Percentiles rank a stretch among this genome's conserved stretches.
These are phyloP conservation scores for Pyrenophora seminiperda DNA, from an alignment of 2,329 filamentous ascomycete species.

Conservation along the genomic window DNA sequence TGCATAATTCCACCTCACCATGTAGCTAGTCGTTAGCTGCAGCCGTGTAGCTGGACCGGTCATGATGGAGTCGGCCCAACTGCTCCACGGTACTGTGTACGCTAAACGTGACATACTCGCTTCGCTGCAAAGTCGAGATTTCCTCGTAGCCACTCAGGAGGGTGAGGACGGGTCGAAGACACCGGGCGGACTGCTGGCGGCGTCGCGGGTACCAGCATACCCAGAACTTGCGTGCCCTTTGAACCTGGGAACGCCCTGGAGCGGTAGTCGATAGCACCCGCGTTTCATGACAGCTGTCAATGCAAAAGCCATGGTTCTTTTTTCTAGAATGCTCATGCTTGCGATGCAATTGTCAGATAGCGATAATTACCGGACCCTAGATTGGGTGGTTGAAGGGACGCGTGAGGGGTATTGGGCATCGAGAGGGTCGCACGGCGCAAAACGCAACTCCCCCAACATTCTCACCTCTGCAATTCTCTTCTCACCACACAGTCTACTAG, in stretches of 20 bases:
- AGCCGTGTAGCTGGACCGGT: slow-evolving; percentile 15
- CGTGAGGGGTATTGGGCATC: slow-evolving; percentile 5
- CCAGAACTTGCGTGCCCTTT: background rate
- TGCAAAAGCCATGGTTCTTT: background rate
- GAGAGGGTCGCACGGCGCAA: background rate
- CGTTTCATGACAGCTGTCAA: slow-evolving; percentile 10
- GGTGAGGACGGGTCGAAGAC: no score
- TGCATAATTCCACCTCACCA: slow-evolving; percentile 15
- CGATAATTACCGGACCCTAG: background rate
- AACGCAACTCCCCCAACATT: background rate
- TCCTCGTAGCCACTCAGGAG: no score
- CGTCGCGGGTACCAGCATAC: slow-evolving; percentile 7
- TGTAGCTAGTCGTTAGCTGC: slow-evolving; percentile 16
- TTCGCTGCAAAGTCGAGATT: no score
- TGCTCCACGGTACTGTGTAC: slow-evolving; percentile 12
- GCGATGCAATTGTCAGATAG: background rate
- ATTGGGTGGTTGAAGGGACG: slow-evolving; percentile 3
- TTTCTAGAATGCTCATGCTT: slow-evolving; percentile 9
- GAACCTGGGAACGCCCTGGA: slow-evolving; percentile 2
- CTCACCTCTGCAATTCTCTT: background rate
- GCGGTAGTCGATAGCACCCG: slow-evolving; percentile 2
- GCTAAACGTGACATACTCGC: no score
- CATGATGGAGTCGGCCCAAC: slow-evolving; percentile 30
- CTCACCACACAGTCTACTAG: background rate
- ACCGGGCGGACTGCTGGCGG: background rate